Conservation (phyloP, 768 basidiomycete species). For the Arthromyces matolae region DNA sequence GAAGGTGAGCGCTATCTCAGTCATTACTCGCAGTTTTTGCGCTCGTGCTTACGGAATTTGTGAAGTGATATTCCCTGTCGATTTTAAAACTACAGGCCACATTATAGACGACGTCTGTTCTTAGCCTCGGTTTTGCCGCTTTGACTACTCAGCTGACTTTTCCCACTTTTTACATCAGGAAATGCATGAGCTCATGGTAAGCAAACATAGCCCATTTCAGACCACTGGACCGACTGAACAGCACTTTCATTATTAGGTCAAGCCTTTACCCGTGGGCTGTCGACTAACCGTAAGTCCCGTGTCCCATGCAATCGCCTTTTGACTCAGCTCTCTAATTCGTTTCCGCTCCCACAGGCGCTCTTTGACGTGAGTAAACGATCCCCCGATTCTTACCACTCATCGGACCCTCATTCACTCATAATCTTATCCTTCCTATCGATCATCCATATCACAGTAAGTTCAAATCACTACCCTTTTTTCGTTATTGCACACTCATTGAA, state of each 20-base stretch:
- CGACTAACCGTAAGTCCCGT: constrained; percentile 42
- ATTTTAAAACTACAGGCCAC: constrained; percentile 70
- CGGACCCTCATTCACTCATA: neutral
- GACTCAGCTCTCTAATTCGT: neutral
- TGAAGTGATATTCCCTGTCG: constrained; percentile 83
- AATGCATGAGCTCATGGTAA: constrained; percentile 48
- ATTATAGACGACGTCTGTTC: constrained; percentile 66
- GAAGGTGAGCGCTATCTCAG: constrained; percentile 61
- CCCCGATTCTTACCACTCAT: neutral
- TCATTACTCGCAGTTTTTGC: neutral
- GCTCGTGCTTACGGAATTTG: neutral
- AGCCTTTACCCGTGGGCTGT: constrained; percentile 44
- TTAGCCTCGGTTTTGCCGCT: neutral
- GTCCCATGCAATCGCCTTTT: neutral
- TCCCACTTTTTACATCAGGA: constrained; percentile 28
- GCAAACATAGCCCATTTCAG: neutral
- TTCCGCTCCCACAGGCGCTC: constrained; percentile 35
- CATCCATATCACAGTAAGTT: constrained; percentile 1
- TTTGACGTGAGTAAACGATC: constrained; percentile 41
- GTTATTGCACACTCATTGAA: neutral
- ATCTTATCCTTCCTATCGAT: neutral
- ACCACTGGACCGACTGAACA: neutral
- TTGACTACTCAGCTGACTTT: neutral
- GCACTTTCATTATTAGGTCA: constrained; percentile 29
- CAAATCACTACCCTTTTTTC: neutral